phyloP scores from a whole-genome alignment of 129 eudicot species.

The Rutidosis leptorrhynchoides region DNA sequence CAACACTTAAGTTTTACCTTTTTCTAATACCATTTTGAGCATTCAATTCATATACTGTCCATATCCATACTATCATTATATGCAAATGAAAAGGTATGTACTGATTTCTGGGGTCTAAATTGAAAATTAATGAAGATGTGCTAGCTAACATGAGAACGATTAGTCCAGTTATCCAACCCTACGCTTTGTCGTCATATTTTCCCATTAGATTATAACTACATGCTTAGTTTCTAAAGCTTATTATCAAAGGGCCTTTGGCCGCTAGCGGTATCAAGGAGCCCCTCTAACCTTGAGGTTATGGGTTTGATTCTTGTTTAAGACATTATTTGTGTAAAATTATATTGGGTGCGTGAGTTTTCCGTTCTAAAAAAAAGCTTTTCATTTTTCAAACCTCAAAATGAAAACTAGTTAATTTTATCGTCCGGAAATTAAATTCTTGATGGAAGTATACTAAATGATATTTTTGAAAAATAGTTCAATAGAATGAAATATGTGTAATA shows the following conservation, averaged over 20 bases:
- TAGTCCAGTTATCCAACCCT: conserved; percentile 8
- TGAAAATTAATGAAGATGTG: conserved; percentile 8
- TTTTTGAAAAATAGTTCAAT: background rate
- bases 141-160: conserved; percentile 9
- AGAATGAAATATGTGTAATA: background rate
- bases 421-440: background rate
- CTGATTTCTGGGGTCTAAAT: background rate
- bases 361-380: too few relatives aligned
- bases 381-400: too few relatives aligned
- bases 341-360: too few relatives aligned
- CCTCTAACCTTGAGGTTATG: too few relatives aligned
- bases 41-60: background rate
- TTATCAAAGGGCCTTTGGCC: too few relatives aligned
- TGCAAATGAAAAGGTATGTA: background rate
- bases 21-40: conserved; percentile 3
- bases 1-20: background rate
- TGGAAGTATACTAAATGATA: background rate
- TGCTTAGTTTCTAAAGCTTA: background rate
- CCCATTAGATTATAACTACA: background rate
- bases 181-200: background rate
- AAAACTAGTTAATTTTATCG: background rate
- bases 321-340: too few relatives aligned
- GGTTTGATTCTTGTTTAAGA: too few relatives aligned
- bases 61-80: background rate
- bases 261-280: too few relatives aligned